These are phyloP conservation scores for Tolypocladium sp. DNA, from an alignment of 2,329 filamentous ascomycete genomes.

Conservation along the genomic window DNA sequence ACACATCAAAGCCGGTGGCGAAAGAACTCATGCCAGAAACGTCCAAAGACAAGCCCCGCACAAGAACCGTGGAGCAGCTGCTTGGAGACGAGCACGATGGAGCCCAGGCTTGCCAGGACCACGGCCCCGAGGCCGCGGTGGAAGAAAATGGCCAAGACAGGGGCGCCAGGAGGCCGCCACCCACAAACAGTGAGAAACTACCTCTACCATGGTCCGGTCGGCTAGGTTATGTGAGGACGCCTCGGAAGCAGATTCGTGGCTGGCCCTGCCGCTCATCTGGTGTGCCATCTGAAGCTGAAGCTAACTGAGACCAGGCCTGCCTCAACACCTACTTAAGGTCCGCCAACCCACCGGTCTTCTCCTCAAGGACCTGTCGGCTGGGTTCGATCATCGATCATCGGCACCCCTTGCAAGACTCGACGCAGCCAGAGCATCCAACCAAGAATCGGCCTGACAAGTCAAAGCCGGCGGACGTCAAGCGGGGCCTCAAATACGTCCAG, in stretches of 20 bases:
- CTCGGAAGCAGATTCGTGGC: constrained; percentile 2
- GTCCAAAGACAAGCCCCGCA: neutral
- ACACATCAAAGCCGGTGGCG: neutral
- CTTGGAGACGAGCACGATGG: neutral
- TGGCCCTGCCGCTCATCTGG: neutral
- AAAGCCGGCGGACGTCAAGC: constrained; percentile 54
- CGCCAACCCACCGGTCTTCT: constrained; percentile 77
- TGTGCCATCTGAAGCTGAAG: constrained; percentile 1
- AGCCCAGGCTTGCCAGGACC: constrained; percentile 1
- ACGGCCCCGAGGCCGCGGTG: constrained; percentile 10
- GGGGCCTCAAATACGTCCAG: constrained; percentile 67
- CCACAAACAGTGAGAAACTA: constrained; percentile 73
- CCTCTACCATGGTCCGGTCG: constrained; percentile 87
- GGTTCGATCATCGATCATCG: constrained; percentile 83
- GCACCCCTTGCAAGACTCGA: constrained; percentile 68
- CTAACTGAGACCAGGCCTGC: constrained; percentile 52
- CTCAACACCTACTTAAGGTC: constrained; percentile 84
- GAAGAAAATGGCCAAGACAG: constrained; percentile 19
- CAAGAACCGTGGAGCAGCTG: neutral
- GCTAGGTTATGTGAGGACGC: constrained; percentile 66
- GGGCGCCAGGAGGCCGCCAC: constrained; percentile 51
- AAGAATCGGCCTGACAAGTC: constrained; percentile 79
- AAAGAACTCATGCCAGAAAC: neutral
- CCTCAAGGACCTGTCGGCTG: constrained; percentile 84
- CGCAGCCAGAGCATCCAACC: constrained; percentile 67